Evolutionary conservation across 2,329 filamentous ascomycete genomes (phyloP).

Genomic region (Lomentospora prolificans): DNA sequence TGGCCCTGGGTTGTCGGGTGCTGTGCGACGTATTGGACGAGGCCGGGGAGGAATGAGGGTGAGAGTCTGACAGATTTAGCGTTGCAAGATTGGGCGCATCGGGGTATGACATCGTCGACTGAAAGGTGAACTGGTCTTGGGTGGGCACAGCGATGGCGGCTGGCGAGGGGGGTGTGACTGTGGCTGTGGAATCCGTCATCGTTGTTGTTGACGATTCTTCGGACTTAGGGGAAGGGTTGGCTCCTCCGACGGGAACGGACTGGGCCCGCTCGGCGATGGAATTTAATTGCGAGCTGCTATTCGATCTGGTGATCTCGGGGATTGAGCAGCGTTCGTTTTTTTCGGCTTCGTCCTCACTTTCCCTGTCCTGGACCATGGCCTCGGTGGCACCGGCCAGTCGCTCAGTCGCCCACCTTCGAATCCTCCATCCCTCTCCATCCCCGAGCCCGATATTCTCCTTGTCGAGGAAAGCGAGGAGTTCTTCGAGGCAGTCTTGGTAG

Average conservation of each 20-base stretch:
- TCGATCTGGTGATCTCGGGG: constrained; percentile 41
- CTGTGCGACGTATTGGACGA: constrained; percentile 21
- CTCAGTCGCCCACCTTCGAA: constrained; percentile 59
- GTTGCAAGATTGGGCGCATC: constrained; percentile 44
- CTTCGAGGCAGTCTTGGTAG: constrained; percentile 89
- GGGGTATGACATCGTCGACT: constrained; percentile 47
- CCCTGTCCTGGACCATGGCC: constrained; percentile 39
- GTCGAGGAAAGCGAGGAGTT: constrained; percentile 78
- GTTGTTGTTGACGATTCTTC: constrained; percentile 24
- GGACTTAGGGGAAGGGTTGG: constrained; percentile 16
- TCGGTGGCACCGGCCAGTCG: constrained; percentile 52
- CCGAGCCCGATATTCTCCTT: constrained; percentile 66
- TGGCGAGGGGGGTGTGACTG: constrained; percentile 10
- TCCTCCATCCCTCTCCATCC: constrained; percentile 64
- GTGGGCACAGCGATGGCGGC: constrained; percentile 32
- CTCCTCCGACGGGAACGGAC: constrained; percentile 14
- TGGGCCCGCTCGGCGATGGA: constrained; percentile 16
- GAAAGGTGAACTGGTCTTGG: constrained; percentile 59
- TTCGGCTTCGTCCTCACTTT: constrained; percentile 61
- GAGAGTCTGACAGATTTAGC: constrained; percentile 46
- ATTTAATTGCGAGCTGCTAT: neutral
- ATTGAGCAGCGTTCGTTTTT: constrained; percentile 52
- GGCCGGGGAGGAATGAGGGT: constrained; percentile 27
- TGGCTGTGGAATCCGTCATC: constrained; percentile 21
- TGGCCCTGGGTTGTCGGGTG: constrained; percentile 17